A percentile compares a stretch with the other conserved stretches of the same genome.
phyloP scores from a whole-genome alignment of 1,284 basidiomycete species.

The Ceratobasidium sp. region DNA sequence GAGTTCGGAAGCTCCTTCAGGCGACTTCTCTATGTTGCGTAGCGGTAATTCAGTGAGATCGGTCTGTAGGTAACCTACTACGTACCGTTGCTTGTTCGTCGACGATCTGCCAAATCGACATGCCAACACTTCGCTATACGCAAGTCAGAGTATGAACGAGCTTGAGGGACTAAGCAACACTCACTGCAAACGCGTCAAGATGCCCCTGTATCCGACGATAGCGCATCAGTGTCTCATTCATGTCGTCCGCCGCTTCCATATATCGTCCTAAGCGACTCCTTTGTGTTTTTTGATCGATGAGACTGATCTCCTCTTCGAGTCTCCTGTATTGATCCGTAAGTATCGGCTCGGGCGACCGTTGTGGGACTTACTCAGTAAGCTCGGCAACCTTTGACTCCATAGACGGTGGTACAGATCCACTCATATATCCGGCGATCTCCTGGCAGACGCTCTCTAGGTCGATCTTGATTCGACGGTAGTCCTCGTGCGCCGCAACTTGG shows the following conservation, averaged over 20 bases:
- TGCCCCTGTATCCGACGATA: not conserved
- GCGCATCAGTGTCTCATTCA: not conserved
- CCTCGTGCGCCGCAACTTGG: not conserved
- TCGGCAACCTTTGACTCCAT: not conserved
- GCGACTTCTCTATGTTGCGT: not conserved
- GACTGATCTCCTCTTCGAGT: not conserved
- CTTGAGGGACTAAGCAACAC: not conserved
- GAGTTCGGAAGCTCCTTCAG: not conserved
- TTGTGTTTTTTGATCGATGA: not conserved
- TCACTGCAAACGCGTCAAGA: not conserved
- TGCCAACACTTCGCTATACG: slow-evolving; percentile 2
- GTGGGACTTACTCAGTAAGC: not conserved
- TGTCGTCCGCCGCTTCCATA: not conserved
- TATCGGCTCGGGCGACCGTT: too few relatives aligned
- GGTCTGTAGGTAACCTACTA: not conserved
- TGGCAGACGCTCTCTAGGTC: not conserved
- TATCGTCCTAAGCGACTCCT: not conserved
- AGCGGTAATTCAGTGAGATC: not conserved
- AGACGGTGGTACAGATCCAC: not conserved
- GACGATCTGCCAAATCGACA: not conserved
- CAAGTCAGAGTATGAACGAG: not conserved
- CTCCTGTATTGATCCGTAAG: not conserved
- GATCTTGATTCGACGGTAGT: not conserved
- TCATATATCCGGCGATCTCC: not conserved
- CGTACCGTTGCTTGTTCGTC: slow-evolving; percentile 2